Conservation (phyloP, 2,329 filamentous ascomycete genomes). For the Fusarium nematophilum region DNA sequence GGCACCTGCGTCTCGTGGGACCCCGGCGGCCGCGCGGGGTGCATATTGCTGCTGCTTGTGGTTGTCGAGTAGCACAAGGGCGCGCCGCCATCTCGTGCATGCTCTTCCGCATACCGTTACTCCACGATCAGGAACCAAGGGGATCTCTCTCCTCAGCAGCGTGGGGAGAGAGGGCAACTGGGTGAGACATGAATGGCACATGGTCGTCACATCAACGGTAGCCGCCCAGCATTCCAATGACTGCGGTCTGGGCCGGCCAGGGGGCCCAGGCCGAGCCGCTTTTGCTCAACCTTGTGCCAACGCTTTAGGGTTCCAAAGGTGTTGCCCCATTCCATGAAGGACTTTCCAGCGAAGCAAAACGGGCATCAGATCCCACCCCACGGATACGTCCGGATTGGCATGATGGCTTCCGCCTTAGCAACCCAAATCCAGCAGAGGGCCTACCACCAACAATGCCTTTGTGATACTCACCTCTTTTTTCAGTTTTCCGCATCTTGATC, state of each 20-base stretch:
- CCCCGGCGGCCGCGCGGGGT: no score
- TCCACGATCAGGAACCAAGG: no score
- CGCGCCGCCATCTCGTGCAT: no score
- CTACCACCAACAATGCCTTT: conserved; percentile 24
- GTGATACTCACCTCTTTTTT: neutral
- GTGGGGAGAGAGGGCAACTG: neutral
- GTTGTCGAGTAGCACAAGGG: no score
- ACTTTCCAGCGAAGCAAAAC: no score
- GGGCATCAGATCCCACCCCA: no score
- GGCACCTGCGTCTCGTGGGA: no score
- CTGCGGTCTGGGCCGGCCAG: neutral
- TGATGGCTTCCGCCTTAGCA: conserved; percentile 33
- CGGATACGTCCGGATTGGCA: conserved; percentile 1
- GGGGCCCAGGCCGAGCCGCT: neutral
- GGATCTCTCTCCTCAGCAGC: neutral
- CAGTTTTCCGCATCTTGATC: neutral
- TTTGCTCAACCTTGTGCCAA: neutral
- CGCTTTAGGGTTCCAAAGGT: neutral
- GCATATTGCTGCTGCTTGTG: no score
- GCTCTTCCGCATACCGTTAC: no score
- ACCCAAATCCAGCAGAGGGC: conserved; percentile 25
- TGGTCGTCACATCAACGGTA: neutral
- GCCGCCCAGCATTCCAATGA: neutral
- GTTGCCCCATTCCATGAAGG: neutral
- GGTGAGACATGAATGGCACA: neutral